Base-by-base conservation (phyloP, 2,329 filamentous ascomycete genomes). In the Fusarium staphyleae region DNA sequence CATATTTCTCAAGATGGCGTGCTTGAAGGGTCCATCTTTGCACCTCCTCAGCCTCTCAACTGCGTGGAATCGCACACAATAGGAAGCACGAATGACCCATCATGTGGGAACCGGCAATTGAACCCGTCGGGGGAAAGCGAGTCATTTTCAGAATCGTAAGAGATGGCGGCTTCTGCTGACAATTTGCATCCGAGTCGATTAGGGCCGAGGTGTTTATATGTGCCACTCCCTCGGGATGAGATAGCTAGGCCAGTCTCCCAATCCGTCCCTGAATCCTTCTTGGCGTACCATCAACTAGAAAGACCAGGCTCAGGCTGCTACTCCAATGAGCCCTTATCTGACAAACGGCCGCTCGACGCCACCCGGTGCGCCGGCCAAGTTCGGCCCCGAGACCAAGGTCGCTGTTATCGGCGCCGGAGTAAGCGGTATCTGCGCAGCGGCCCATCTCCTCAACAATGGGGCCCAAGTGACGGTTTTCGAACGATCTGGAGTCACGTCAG, bases 371-470 rank as follows among this genome's bases (percentile, higher is more conserved):
- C 2, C 45, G 0, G 11, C 11, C 22, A 49, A 39, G 1, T 67
- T 67, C 7, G 40, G 60, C 2, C 50, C 45, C 0, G 48, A 37
- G 0, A 58, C 46, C 22, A 58, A 50, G 36, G 74, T 77, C 1
- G 75, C 74, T 1, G 72, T 77, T 2, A 66, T 77, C 30, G 75
- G 75, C 4, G 72, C 75, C 5, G 75, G 75, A 2, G 72, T 77
- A 16, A 76, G 74, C 37, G 75, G 75, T 2, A 74, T 77, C 3
- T 69, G 63, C 7, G 60, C 74, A 0, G 73, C 75, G 0, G 74
- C 73, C 0, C 71, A 77, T 40, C 63, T 77, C 0, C 55, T 75
- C 0, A 69, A 65, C 15, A 62, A 74, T 16, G 72, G 70, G 0
- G 60, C 75, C 11, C 48, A 68, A 5, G 74, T 77, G 2, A 72